Base-by-base conservation (phyloP, 2,329 filamentous ascomycete species). In the Cladosporium sp. region DNA sequence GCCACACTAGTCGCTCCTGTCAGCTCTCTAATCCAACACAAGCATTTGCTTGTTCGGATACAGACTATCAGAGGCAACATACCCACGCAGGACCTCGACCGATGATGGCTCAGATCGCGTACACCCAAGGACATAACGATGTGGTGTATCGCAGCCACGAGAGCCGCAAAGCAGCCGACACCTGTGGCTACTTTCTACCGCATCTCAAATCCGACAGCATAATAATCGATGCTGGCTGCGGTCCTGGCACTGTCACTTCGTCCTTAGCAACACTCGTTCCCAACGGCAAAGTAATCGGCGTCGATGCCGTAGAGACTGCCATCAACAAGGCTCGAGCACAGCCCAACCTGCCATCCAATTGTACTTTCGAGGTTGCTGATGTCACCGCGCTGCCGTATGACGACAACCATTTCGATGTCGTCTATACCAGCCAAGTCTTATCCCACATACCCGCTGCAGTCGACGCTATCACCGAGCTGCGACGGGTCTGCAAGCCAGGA, bases 371-470 rank as follows among this genome's bases (percentile, higher is more conserved):
- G 19, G 62, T 66, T 17, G 72, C 71, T 12, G 72, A 76, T 71
- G 78, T 76, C 6, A 74, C 78, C 61, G 62, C 67, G 15, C 73
- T 81, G 55, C 60, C 71, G 2, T 28, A 45, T 37, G 60, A 72
- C 1, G 78, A 83, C 59, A 74, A 9, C 69, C 72, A 4, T n/a
- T 86, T 85, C 63, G 84, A 86, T 63, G 70, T 85, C n/a, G 80
- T 84, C 3, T 78, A 80, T 64, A 78, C 76, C 38, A 82, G 85
- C 64, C 82, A 85, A 66, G 78, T 85, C 2, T 70, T 86, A 7
- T 75, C 81, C 61, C 83, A 86, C 67, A 70, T 85, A 3, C 66
- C 70, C 14, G 75, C 82, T 60, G 82, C 82, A 0, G 68, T 80
- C 0, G 65, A 70, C 3, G 77, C 79, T 8, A 69, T 85, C 60